A percentile compares a stretch with the other conserved stretches of the same genome.
Conservation (phyloP, 208 protist species). For the Leishmania tarentolae region DNA sequence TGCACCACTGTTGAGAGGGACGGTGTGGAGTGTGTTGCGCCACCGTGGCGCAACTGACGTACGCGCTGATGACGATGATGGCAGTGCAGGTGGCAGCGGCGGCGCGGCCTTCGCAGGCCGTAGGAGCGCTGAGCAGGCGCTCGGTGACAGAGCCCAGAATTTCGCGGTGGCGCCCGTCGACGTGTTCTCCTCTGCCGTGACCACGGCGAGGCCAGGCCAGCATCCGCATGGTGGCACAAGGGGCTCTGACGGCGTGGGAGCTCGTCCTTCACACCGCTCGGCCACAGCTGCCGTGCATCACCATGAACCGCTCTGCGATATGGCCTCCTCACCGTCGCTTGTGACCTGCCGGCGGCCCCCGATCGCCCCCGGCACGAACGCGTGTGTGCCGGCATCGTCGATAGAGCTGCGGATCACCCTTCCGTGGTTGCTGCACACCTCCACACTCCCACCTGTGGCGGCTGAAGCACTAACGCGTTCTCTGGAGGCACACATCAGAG, state of each 20-base stretch:
- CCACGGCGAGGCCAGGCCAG: not conserved
- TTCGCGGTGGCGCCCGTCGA: not conserved
- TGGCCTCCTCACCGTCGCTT: not conserved
- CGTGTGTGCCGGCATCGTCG: not conserved
- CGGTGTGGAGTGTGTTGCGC: not conserved
- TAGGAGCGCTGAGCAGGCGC: not conserved
- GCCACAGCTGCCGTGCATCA: not conserved
- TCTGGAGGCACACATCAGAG: conserved; percentile 12
- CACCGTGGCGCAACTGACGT: not conserved
- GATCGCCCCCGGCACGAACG: not conserved
- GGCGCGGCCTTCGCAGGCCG: not conserved
- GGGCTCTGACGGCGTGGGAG: not conserved
- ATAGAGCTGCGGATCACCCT: conserved; percentile 12
- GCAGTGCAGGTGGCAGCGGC: not conserved
- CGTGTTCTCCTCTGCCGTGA: not conserved
- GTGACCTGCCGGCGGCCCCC: not conserved
- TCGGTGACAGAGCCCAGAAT: not conserved
- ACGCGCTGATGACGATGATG: not conserved
- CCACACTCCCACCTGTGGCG: conserved; percentile 5
- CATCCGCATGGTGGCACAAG: not conserved
- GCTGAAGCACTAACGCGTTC: not conserved
- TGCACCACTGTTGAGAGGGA: not conserved
- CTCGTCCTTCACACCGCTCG: not conserved
- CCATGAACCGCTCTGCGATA: not conserved
- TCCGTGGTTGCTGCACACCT: conserved; percentile 25